Base-by-base conservation (phyloP, 345 rosid genomes). In the Camelina laxa region DNA sequence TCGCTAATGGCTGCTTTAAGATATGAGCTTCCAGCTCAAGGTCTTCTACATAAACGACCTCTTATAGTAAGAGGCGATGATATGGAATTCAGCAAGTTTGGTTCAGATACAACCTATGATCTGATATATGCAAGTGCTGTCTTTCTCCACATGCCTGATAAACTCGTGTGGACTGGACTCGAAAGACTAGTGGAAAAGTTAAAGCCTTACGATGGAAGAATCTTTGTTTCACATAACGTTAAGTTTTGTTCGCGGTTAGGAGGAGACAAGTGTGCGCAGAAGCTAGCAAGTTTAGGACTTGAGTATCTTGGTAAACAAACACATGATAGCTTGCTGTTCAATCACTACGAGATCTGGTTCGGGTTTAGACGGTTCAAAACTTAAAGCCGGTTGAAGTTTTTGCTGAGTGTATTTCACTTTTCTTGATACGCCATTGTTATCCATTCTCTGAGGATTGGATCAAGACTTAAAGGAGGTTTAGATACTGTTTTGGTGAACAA, bases 11-110 rank as follows among this genome's bases (percentile, higher is more conserved):
- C 99, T 74, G 95, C 99, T 47, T 84, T 89, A 15, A 82, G 88
- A 73, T 96, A 96, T 27, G 99, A 96, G 85, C 97, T 96, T 66
- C 99, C 98, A 36, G 86, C 98, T 1, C 98, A 89, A 72, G 99
- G 98, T 80, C 90, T 92, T 45, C 74, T 96, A 45, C 80, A 83
- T 50, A 96, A 92, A 72, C 90, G 96, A 1, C 99, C 99, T 21
- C 57, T 86, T 58, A 88, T 96, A 67, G 88, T 92, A 45, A 81
- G 80, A 62, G 99, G 99, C 0, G 91, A 96, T 56, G 97, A 89
- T 76, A 96, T 96, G 99, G 93, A 92, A 74, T 91, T 92, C 70
- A 73, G 86, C 45, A 85, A 80, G 83, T 91, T 92, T 71, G 95
- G 96, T 62, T 76, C 89, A 0, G 82, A 63, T 19, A 75, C 76